Evolutionary conservation across 805 yeast species (phyloP).

Genomic region (Cyberlindnera maclurae): DNA sequence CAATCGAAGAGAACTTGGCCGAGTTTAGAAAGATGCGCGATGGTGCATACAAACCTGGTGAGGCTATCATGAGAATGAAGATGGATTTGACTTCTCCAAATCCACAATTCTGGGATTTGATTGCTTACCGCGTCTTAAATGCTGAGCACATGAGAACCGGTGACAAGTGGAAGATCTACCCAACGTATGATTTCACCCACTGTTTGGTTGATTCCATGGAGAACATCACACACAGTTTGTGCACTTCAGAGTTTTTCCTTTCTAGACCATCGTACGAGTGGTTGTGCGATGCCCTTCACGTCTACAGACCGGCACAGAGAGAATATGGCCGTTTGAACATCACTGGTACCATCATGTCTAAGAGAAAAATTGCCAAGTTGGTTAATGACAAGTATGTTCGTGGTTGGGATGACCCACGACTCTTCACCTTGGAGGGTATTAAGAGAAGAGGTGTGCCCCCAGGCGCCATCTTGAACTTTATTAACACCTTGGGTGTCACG

Average conservation of each 20-base stretch:
- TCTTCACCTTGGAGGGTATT: slow-evolving; percentile 89
- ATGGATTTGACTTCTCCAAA: slow-evolving; percentile 85
- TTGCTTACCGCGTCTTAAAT: slow-evolving; percentile 90
- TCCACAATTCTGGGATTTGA: slow-evolving; percentile 99
- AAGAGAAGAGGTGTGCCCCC: slow-evolving; percentile 99
- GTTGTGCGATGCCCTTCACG: slow-evolving; percentile 93
- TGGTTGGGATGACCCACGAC: slow-evolving; percentile 98
- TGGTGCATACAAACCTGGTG: slow-evolving; percentile 83
- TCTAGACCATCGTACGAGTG: slow-evolving; percentile 96
- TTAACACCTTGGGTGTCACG: slow-evolving; percentile 94
- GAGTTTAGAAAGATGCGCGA: slow-evolving; percentile 90
- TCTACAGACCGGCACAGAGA: slow-evolving; percentile 97
- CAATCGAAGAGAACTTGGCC: slow-evolving; percentile 64
- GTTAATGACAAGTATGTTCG: slow-evolving; percentile 78
- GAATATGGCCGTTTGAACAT: slow-evolving; percentile 95
- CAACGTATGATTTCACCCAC: slow-evolving; percentile 98
- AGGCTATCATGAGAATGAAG: slow-evolving; percentile 94
- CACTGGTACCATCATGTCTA: slow-evolving; percentile 90
- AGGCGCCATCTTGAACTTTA: slow-evolving; percentile 89
- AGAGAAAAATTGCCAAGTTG: slow-evolving; percentile 90
- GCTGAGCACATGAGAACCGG: slow-evolving; percentile 97
- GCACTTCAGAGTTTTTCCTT: slow-evolving; percentile 91
- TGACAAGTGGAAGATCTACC: slow-evolving; percentile 94
- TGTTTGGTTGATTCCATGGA: slow-evolving; percentile 97
- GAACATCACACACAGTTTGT: slow-evolving; percentile 90